These are phyloP conservation scores for Podosphaera leucotricha DNA, from an alignment of 2,329 filamentous ascomycete genomes.

Conservation along the genomic window DNA sequence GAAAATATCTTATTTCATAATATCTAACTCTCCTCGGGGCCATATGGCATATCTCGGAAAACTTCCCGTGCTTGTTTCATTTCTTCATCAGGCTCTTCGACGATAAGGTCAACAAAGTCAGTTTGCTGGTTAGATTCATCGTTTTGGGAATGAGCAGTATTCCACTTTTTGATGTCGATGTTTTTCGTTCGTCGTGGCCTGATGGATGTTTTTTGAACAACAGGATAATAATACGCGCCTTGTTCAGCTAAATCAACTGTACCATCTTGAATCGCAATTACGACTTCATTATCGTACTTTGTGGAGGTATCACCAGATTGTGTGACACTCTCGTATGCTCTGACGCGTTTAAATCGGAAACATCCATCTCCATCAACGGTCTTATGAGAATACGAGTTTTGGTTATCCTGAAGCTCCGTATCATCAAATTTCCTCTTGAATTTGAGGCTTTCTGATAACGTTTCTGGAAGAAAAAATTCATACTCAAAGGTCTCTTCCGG, in stretches of 20 bases:
- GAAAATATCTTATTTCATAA: no score
- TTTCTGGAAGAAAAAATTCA: constrained; percentile 38
- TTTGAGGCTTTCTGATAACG: constrained; percentile 22
- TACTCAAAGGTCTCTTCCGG: constrained; percentile 38
- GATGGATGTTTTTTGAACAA: constrained; percentile 39
- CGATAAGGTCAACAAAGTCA: constrained; percentile 28
- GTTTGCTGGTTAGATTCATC: constrained; percentile 21
- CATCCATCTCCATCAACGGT: constrained; percentile 22
- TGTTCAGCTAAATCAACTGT: constrained; percentile 26
- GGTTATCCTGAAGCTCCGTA: constrained; percentile 28
- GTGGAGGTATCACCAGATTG: constrained; percentile 28
- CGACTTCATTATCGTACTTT: constrained; percentile 41
- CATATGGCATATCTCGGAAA: constrained; percentile 20
- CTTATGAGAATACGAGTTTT: constrained; percentile 29
- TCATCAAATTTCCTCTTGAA: constrained; percentile 39
- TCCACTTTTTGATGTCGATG: constrained; percentile 23
- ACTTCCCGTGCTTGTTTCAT: constrained; percentile 26
- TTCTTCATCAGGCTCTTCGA: constrained; percentile 31
- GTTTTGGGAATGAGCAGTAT: constrained; percentile 9
- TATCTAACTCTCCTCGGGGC: constrained; percentile 5
- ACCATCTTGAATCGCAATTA: constrained; percentile 33
- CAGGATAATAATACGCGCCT: constrained; percentile 43
- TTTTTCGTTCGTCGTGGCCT: constrained; percentile 39
- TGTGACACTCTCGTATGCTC: constrained; percentile 39
- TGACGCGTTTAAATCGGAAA: constrained; percentile 37